Base-by-base conservation (phyloP, 1,139 yeast species). In the Sugiyamaella castrensis region DNA sequence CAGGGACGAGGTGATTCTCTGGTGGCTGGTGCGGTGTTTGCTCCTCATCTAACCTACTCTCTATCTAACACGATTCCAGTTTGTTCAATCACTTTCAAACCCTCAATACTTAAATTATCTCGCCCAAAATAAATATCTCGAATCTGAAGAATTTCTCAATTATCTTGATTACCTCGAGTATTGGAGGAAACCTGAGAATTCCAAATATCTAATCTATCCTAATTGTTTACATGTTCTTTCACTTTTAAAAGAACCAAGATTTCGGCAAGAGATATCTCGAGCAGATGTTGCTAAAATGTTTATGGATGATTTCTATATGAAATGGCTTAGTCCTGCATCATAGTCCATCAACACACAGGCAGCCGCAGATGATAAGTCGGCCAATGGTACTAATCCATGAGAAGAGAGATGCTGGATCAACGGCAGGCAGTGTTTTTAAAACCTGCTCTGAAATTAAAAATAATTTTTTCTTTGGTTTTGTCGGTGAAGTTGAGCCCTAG, bases 1-100 rank as follows among this genome's bases (percentile, higher is more conserved):
- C n/a, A n/a, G n/a, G n/a, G n/a, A n/a, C n/a, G n/a, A n/a, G n/a
- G n/a, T n/a, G n/a, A n/a, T n/a, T n/a, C n/a, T 10, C 24, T 10
- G 2, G 13, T 31, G n/a, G n/a, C n/a, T n/a, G n/a, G n/a, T n/a
- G n/a, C n/a, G n/a, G n/a, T n/a, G n/a, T n/a, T n/a, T n/a, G n/a
- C n/a, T n/a, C n/a, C n/a, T n/a, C n/a, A n/a, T n/a, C n/a, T n/a
- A n/a, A n/a, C n/a, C n/a, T n/a, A 5, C 24, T 19, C 24, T 5
- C 24, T 19, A 19, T 4, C 24, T 19, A 19, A 19, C 24, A 19
- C 24, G 26, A 10, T 28, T 15, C 6, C 40, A 73, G 74, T 87
- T 86, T 65, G 87, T 86, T 6, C 95, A 86, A 66, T 81, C 91
- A n/a, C 72, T 86, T 43, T 80, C 91, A 15, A 87, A 86, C 63